Conservation (phyloP, 495 filamentous ascomycete genomes). For the Elasticomyces elasticus region DNA sequence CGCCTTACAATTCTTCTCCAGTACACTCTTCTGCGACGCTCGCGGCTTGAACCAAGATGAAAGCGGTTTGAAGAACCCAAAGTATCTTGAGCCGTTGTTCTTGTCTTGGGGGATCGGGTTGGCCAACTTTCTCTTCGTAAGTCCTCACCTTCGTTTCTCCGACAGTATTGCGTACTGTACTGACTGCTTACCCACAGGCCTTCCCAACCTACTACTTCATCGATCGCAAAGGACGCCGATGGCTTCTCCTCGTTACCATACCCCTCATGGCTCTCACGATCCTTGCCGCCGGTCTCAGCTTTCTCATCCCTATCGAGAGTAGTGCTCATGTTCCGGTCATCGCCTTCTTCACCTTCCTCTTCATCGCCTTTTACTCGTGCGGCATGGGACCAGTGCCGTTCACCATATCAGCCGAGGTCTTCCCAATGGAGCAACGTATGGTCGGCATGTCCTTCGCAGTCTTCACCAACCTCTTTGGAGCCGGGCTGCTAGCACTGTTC, state of each 20-base stretch:
- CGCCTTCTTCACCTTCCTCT: conserved; percentile 55
- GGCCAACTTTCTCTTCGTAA: conserved; percentile 15
- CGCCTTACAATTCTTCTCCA: conserved; percentile 13
- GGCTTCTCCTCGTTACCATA: conserved; percentile 24
- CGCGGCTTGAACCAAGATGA: not conserved
- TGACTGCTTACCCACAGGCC: not conserved
- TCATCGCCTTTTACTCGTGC: conserved; percentile 46
- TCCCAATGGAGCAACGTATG: conserved; percentile 45
- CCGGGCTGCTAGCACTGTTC: conserved; percentile 21
- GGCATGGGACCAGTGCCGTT: conserved; percentile 83
- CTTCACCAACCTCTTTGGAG: conserved; percentile 23
- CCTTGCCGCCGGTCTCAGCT: conserved; percentile 21
- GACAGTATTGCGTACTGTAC: no score
- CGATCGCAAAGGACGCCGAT: conserved; percentile 21
- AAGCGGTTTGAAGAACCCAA: not conserved
- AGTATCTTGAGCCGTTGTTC: conserved; percentile 4
- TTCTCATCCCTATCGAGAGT: conserved; percentile 10
- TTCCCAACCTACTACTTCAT: conserved; percentile 17
- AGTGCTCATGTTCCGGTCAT: conserved; percentile 6
- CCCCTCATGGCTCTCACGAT: conserved; percentile 23
- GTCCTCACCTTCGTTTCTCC: not conserved
- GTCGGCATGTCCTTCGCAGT: conserved; percentile 28
- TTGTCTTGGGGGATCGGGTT: conserved; percentile 18
- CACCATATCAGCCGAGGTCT: conserved; percentile 70
- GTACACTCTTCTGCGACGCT: conserved; percentile 14